Conservation (phyloP, 768 basidiomycete species). For the Rhodotorula paludigena region DNA sequence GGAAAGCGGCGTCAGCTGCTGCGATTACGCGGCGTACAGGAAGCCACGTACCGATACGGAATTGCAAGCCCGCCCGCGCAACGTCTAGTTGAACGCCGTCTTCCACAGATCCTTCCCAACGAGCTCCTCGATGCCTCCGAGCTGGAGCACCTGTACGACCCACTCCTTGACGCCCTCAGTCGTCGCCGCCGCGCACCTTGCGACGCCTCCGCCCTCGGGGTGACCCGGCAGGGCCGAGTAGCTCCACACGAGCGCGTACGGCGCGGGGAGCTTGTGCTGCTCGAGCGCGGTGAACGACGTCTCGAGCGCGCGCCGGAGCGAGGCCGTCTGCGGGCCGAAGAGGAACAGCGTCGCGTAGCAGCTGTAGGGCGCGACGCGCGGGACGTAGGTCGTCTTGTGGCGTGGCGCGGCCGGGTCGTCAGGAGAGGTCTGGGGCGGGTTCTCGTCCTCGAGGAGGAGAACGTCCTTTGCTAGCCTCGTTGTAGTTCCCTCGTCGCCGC, state of each 20-base stretch:
- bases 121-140: constrained; percentile 23
- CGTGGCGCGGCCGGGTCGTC: constrained; percentile 29
- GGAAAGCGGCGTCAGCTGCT: too few relatives aligned
- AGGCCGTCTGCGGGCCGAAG: constrained; percentile 61
- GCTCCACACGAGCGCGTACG: constrained; percentile 74
- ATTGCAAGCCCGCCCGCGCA: neutral
- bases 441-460: constrained; percentile 60
- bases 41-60: too few relatives aligned
- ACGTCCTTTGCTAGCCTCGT: constrained; percentile 65
- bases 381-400: constrained; percentile 51
- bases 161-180: constrained; percentile 42
- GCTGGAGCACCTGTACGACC: constrained; percentile 32
- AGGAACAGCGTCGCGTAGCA: constrained; percentile 86
- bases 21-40: too few relatives aligned
- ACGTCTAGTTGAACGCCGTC: constrained; percentile 19
- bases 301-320: constrained; percentile 54
- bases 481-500: too few relatives aligned
- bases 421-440: neutral
- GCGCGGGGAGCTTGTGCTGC: constrained; percentile 58
- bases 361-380: constrained; percentile 70
- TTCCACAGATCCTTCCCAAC: constrained; percentile 39
- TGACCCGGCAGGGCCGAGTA: constrained; percentile 56
- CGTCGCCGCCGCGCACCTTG: constrained; percentile 36
- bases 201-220: constrained; percentile 25
- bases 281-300: constrained; percentile 55